Percentiles rank a stretch among this genome's conserved stretches.
Conservation (phyloP, 306 rosid species). For the Corylus americana region DNA sequence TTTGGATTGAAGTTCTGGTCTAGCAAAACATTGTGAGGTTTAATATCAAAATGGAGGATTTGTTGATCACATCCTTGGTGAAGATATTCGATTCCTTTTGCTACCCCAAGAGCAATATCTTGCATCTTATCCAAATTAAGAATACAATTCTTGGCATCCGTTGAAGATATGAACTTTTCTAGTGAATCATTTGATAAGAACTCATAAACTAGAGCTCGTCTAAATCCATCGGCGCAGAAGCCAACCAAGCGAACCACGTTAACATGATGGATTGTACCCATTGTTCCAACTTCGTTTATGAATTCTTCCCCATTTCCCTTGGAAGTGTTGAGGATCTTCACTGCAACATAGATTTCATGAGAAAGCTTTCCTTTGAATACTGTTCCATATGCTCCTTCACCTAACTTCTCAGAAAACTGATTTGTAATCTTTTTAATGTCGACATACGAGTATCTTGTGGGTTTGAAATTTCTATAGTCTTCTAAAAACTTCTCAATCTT, state of each 20-base stretch:
- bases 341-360: constrained; percentile 24
- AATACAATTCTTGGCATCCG: constrained; percentile 15
- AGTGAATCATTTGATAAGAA: constrained; percentile 30
- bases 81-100: constrained; percentile 37
- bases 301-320: constrained; percentile 38
- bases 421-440: constrained; percentile 41
- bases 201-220: too few relatives aligned
- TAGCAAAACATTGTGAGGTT: constrained; percentile 19
- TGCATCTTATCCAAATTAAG: constrained; percentile 29
- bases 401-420: neutral
- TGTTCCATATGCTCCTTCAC: constrained; percentile 33
- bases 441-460: constrained; percentile 29
- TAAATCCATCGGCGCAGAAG: too few relatives aligned
- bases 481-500: constrained; percentile 28
- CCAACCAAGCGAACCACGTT: too few relatives aligned
- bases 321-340: constrained; percentile 29
- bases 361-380: constrained; percentile 33
- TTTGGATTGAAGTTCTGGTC: too few relatives aligned
- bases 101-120: constrained; percentile 29
- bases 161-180: constrained; percentile 34
- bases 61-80: constrained; percentile 41
- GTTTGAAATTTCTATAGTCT: constrained; percentile 32
- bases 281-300: constrained; percentile 41
- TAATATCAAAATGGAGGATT: constrained; percentile 42
- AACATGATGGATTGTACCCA: constrained; percentile 6